Percentiles rank a stretch among this genome's conserved stretches.
Conservation (phyloP, 1,284 basidiomycete genomes). For the Trametes hirsuta region DNA sequence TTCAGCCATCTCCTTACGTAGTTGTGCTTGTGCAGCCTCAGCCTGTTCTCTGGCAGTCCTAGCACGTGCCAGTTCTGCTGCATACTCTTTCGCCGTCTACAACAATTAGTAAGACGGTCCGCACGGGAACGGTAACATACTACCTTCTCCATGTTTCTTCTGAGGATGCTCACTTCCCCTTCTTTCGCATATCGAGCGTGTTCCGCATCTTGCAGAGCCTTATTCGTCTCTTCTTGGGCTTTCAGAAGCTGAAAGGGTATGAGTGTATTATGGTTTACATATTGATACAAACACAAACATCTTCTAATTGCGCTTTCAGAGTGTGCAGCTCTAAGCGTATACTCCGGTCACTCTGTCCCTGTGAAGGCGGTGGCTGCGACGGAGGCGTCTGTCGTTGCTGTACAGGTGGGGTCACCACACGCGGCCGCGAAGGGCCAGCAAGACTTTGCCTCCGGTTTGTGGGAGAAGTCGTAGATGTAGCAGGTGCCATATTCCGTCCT, state of each 20-base stretch:
- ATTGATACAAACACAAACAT: constrained; percentile 39
- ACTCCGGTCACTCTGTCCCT: constrained; percentile 18
- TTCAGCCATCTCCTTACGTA: constrained; percentile 62
- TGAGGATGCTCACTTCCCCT: constrained; percentile 64
- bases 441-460: constrained; percentile 1
- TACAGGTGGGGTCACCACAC: background rate
- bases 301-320: constrained; percentile 48
- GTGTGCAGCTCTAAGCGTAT: constrained; percentile 30
- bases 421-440: background rate
- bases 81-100: constrained; percentile 62
- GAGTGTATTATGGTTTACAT: background rate
- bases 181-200: constrained; percentile 54
- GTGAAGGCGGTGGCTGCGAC: constrained; percentile 4
- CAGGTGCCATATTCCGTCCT: background rate
- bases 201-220: constrained; percentile 49
- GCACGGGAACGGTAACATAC: background rate
- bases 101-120: background rate
- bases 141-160: constrained; percentile 63
- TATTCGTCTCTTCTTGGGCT: constrained; percentile 49
- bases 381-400: background rate
- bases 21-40: constrained; percentile 53
- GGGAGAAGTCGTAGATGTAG: constrained; percentile 1
- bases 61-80: constrained; percentile 57
- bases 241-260: constrained; percentile 47
- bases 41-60: constrained; percentile 62